These are phyloP conservation scores for Neurospora discreta DNA, from an alignment of 495 filamentous ascomycete genomes.

Conservation along the genomic window DNA sequence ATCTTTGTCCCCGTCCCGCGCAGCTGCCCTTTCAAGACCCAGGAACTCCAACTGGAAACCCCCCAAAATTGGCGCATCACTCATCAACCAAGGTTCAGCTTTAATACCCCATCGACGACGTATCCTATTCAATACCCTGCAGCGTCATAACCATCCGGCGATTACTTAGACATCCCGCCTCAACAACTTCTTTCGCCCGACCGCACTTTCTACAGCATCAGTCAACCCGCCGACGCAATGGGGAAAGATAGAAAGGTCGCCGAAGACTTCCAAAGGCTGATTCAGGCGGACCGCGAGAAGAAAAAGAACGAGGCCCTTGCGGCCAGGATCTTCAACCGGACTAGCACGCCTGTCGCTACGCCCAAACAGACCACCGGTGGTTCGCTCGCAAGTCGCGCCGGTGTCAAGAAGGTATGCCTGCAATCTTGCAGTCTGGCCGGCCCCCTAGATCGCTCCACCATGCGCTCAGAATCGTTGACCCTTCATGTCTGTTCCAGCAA, in stretches of 20 bases:
- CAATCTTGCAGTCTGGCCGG: background rate
- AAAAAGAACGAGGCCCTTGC: slow-evolving; percentile 63
- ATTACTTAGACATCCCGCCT: background rate
- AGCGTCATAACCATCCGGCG: background rate
- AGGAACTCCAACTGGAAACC: background rate
- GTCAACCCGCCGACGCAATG: background rate
- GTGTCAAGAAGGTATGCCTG: slow-evolving; percentile 52
- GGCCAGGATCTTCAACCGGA: slow-evolving; percentile 55
- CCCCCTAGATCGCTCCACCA: background rate
- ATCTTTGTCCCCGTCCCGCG: background rate
- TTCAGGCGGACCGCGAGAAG: slow-evolving; percentile 56
- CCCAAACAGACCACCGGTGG: slow-evolving; percentile 37
- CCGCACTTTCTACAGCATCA: background rate
- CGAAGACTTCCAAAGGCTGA: slow-evolving; percentile 54
- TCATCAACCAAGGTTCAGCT: background rate
- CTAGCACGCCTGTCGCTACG: slow-evolving; percentile 49
- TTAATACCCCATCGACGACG: background rate
- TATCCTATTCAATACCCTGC: background rate
- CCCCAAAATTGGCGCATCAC: background rate
- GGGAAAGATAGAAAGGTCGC: slow-evolving; percentile 34
- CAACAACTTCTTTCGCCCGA: background rate
- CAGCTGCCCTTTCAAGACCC: background rate
- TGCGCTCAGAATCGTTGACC: background rate
- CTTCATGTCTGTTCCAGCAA: slow-evolving; percentile 16
- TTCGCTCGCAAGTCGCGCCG: slow-evolving; percentile 65